These are phyloP conservation scores for Malus orientalis DNA, from an alignment of 306 rosid species.

Conservation along the genomic window DNA sequence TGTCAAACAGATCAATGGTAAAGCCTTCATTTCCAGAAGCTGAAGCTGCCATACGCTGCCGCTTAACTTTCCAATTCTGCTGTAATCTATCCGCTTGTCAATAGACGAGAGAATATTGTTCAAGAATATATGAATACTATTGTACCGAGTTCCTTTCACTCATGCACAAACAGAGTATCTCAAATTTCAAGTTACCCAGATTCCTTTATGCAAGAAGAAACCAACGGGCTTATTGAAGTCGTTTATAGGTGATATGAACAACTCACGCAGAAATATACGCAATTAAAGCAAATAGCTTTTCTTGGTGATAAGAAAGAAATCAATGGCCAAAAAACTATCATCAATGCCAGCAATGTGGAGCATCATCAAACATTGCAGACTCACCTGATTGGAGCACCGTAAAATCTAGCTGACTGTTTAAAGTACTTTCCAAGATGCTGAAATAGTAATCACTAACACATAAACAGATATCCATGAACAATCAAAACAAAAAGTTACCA, in stretches of 20 bases:
- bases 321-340: background rate
- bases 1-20: constrained; percentile 89
- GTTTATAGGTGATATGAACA: background rate
- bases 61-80: constrained; percentile 98
- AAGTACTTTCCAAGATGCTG: constrained; percentile 92
- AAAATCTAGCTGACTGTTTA: constrained; percentile 94
- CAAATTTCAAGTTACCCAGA: background rate
- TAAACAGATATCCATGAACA: constrained; percentile 1
- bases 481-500: background rate
- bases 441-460: constrained; percentile 4
- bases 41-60: constrained; percentile 70
- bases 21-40: constrained; percentile 90
- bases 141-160: constrained; percentile 5
- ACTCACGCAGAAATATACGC: background rate
- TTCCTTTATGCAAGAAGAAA: background rate
- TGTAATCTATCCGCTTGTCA: constrained; percentile 65
- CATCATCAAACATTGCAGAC: background rate
- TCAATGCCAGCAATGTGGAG: background rate
- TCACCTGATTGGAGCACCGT: constrained; percentile 90
- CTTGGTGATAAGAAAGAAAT: background rate
- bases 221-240: background rate
- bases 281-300: background rate
- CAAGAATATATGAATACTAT: background rate
- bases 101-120: constrained; percentile 8
- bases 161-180: background rate